Evolutionary conservation across 768 basidiomycete genomes (phyloP).

Genomic region (Suillus brevipes): DNA sequence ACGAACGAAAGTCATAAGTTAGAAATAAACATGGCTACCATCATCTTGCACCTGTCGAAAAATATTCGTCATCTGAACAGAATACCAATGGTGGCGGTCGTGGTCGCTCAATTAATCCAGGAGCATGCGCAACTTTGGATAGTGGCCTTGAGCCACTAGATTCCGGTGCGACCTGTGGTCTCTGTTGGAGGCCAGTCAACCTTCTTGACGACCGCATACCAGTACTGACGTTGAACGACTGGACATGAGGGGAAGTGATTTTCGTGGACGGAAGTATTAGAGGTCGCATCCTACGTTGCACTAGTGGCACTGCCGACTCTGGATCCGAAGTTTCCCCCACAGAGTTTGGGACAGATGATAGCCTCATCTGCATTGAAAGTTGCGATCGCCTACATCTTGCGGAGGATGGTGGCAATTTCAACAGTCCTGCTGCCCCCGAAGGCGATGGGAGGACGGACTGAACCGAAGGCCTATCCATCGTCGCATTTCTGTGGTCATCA

Average conservation of each 20-base stretch:
- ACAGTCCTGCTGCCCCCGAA: background rate
- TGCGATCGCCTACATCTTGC: background rate
- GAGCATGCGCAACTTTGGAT: conserved; percentile 16
- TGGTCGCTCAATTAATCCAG: conserved; percentile 38
- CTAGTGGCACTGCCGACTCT: background rate
- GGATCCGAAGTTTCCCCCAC: conserved; percentile 4
- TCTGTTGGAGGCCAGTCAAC: conserved; percentile 22
- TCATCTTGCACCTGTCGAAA: conserved; percentile 18
- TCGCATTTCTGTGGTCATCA: conserved; percentile 13
- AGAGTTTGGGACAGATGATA: background rate
- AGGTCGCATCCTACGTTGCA: conserved; percentile 6
- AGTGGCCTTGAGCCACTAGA: conserved; percentile 32
- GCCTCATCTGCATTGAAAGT: background rate
- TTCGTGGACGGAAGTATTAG: conserved; percentile 19
- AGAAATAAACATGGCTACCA: conserved; percentile 5
- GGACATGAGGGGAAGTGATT: conserved; percentile 20
- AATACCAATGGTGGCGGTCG: conserved; percentile 43
- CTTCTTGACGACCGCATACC: conserved; percentile 28
- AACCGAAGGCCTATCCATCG: conserved; percentile 9
- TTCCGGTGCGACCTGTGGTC: conserved; percentile 24
- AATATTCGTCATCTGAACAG: conserved; percentile 14
- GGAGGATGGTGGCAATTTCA: conserved; percentile 5
- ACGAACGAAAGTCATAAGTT: conserved; percentile 6
- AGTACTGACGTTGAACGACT: conserved; percentile 1
- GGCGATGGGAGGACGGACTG: background rate